Evolutionary conservation across 2,329 filamentous ascomycete genomes (phyloP).

Genomic region (Taxawa tesnikishii): DNA sequence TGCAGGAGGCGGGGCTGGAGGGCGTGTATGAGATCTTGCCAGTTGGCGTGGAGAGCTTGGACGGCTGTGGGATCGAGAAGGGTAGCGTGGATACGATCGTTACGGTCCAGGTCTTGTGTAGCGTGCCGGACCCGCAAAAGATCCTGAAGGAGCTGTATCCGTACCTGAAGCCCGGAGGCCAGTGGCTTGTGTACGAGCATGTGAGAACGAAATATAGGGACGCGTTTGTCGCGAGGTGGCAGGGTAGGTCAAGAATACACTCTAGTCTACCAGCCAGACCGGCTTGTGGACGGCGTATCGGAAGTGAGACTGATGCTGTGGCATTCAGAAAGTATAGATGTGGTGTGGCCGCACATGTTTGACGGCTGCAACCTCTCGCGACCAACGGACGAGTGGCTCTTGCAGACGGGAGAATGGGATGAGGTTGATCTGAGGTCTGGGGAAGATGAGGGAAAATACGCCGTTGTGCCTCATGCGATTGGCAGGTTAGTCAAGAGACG

Average conservation of each 20-base stretch:
- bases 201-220: constrained; percentile 28
- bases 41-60: constrained; percentile 48
- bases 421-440: constrained; percentile 17
- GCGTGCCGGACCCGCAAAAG: constrained; percentile 46
- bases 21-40: constrained; percentile 50
- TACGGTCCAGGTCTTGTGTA: constrained; percentile 50
- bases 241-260: constrained; percentile 20
- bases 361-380: constrained; percentile 21
- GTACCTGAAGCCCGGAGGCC: constrained; percentile 47
- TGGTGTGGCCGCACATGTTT: constrained; percentile 22
- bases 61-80: constrained; percentile 31
- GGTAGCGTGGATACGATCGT: constrained; percentile 47
- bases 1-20: constrained; percentile 40
- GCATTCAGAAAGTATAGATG: constrained; percentile 15
- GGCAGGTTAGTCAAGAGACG: constrained; percentile 22
- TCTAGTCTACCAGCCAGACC: too few species aligned
- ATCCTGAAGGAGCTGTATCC: constrained; percentile 45
- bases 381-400: constrained; percentile 23
- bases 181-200: constrained; percentile 54
- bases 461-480: constrained; percentile 20
- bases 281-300: too few species aligned
- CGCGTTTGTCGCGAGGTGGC: constrained; percentile 21
- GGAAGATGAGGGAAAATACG: constrained; percentile 19
- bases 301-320: constrained; percentile 2
- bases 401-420: constrained; percentile 21